phyloP scores from a whole-genome alignment of 345 rosid genomes.

The Hypericum perforatum region DNA sequence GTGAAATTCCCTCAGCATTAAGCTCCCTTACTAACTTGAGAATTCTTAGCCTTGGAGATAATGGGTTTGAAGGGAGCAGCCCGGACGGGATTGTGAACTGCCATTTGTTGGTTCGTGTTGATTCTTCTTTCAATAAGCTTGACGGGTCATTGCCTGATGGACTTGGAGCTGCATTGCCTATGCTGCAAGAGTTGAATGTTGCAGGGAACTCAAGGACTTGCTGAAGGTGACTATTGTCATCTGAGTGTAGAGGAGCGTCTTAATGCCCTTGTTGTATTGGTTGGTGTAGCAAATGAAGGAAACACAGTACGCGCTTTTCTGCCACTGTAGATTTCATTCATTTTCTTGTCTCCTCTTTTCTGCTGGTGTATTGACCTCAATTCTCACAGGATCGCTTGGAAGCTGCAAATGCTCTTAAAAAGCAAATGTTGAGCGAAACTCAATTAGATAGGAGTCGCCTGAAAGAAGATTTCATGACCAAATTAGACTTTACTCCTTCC shows the following conservation, averaged over 20 bases:
- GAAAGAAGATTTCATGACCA: slow-evolving; percentile 54
- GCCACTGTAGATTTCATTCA: not conserved
- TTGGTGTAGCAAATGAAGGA: slow-evolving; percentile 91
- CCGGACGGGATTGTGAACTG: slow-evolving; percentile 51
- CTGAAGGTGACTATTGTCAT: slow-evolving; percentile 92
- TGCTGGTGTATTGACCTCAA: slow-evolving; percentile 18
- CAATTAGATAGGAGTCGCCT: slow-evolving; percentile 80
- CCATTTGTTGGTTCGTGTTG: slow-evolving; percentile 42
- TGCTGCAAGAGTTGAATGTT: slow-evolving; percentile 54
- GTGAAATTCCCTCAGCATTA: slow-evolving; percentile 62
- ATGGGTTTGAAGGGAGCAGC: slow-evolving; percentile 48
- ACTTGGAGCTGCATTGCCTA: slow-evolving; percentile 65
- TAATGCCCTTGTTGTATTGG: slow-evolving; percentile 68
- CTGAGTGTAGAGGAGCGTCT: slow-evolving; percentile 95
- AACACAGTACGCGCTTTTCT: slow-evolving; percentile 53
- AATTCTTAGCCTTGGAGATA: slow-evolving; percentile 47
- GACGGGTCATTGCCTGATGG: slow-evolving; percentile 64
- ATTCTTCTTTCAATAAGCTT: slow-evolving; percentile 64
- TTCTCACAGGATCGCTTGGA: slow-evolving; percentile 85
- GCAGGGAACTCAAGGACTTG: slow-evolving; percentile 71
- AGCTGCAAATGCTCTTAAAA: slow-evolving; percentile 93
- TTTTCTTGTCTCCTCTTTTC: slow-evolving; percentile 1
- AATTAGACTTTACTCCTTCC: slow-evolving; percentile 41
- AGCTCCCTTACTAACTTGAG: slow-evolving; percentile 46
- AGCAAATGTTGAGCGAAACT: slow-evolving; percentile 98